Percentiles rank a stretch among this genome's conserved stretches.
Conservation (phyloP, 2,329 filamentous ascomycete genomes). For the Truncatella angustata region DNA sequence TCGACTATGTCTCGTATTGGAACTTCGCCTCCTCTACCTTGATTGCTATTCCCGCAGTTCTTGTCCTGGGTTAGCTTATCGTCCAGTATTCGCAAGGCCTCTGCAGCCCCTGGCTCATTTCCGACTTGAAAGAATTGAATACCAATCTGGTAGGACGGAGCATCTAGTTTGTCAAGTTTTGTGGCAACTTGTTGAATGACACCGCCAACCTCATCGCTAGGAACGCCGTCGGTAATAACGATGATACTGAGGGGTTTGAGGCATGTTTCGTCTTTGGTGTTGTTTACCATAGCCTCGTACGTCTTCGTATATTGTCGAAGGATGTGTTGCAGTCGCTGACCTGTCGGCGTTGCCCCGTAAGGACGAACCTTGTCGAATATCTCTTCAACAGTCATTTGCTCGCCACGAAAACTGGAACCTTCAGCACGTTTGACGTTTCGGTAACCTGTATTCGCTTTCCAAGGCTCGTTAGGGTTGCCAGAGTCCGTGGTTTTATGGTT, state of each 20-base stretch:
- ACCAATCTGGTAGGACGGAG: conserved; percentile 78
- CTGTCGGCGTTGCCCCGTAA: conserved; percentile 69
- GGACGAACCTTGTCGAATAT: conserved; percentile 73
- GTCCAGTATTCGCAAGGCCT: conserved; percentile 70
- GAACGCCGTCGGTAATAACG: conserved; percentile 84
- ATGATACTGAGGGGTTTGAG: conserved; percentile 87
- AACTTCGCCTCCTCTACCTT: too few species aligned
- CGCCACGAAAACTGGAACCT: conserved; percentile 12
- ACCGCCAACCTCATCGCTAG: conserved; percentile 75
- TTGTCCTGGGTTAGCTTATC: conserved; percentile 57
- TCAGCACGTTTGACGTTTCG: conserved; percentile 51
- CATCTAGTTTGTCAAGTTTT: conserved; percentile 67
- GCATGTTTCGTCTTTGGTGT: conserved; percentile 33
- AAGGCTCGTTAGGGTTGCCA: conserved; percentile 27
- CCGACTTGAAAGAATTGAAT: conserved; percentile 97
- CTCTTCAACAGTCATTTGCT: conserved; percentile 54
- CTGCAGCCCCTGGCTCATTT: conserved; percentile 61
- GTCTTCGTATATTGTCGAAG: conserved; percentile 67
- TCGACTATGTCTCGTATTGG: conserved; percentile 96
- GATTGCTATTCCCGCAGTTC: conserved; percentile 45
- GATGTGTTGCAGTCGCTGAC: conserved; percentile 67
- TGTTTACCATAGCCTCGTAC: conserved; percentile 40
- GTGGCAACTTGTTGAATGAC: conserved; percentile 66
- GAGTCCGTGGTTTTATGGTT: conserved; percentile 57
- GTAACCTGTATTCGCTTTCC: conserved; percentile 53